A percentile compares a stretch with the other conserved stretches of the same genome.
phyloP scores from a whole-genome alignment of 2,329 filamentous ascomycete genomes.

The Emericellopsis atlantica region DNA sequence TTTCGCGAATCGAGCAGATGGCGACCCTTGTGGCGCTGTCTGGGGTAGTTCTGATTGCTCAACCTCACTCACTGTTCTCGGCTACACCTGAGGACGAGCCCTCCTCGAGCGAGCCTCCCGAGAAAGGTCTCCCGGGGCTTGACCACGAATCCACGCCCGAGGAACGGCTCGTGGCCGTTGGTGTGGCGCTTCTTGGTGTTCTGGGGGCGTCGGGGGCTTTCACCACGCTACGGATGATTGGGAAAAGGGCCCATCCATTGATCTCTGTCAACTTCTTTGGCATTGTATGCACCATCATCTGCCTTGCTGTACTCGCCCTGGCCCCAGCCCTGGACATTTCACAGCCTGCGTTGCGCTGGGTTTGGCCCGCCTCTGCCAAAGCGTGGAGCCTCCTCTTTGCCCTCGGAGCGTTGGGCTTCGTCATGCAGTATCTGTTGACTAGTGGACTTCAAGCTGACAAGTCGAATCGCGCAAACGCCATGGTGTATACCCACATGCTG shows the following conservation, averaged over 20 bases:
- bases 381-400: constrained; percentile 58
- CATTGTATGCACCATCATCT: constrained; percentile 56
- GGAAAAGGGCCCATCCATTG: constrained; percentile 67
- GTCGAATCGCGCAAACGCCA: constrained; percentile 41
- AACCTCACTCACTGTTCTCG: constrained; percentile 47
- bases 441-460: constrained; percentile 62
- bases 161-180: constrained; percentile 58
- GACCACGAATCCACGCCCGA: constrained; percentile 36
- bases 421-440: constrained; percentile 80
- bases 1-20: constrained; percentile 64
- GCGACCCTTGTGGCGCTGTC: constrained; percentile 62
- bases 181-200: constrained; percentile 63
- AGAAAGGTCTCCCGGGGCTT: constrained; percentile 11
- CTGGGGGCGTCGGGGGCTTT: constrained; percentile 63
- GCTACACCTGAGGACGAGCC: constrained; percentile 6
- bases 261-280: constrained; percentile 80
- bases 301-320: constrained; percentile 43
- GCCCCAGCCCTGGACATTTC: constrained; percentile 29
- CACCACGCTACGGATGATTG: constrained; percentile 67
- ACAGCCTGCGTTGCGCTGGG: constrained; percentile 32
- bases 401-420: constrained; percentile 62
- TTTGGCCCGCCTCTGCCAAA: constrained; percentile 22
- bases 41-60: constrained; percentile 75
- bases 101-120: constrained; percentile 6
- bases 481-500: constrained; percentile 46